Evolutionary conservation across 441 rosid species (phyloP).

Genomic region (Pelargonium cotyledonis): DNA sequence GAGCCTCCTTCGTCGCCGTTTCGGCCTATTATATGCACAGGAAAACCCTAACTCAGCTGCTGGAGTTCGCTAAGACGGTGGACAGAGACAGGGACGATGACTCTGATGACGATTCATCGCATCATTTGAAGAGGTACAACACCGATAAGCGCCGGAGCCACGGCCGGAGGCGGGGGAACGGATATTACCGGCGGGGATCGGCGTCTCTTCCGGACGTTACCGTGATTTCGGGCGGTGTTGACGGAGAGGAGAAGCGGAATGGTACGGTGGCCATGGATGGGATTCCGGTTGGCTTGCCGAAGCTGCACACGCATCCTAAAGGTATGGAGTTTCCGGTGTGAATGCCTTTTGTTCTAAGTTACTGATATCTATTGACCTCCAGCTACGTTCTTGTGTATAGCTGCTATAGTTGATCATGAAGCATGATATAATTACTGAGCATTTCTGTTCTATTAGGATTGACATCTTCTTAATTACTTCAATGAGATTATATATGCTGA

Average conservation of each 20-base stretch:
- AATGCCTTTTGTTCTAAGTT: neutral
- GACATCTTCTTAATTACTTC: too few species aligned
- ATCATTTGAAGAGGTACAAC: too few species aligned
- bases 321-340: too few species aligned
- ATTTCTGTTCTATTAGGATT: too few species aligned
- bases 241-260: slow-evolving; percentile 53
- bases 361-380: slow-evolving; percentile 16
- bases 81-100: slow-evolving; percentile 51
- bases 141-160: slow-evolving; percentile 45
- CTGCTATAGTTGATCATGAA: too few species aligned
- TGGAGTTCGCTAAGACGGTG: slow-evolving; percentile 76
- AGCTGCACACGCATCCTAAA: slow-evolving; percentile 72
- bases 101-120: slow-evolving; percentile 47
- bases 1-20: slow-evolving; percentile 89
- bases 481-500: too few species aligned
- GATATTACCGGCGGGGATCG: slow-evolving; percentile 52
- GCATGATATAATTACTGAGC: too few species aligned
- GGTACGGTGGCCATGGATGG: slow-evolving; percentile 55
- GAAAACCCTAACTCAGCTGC: slow-evolving; percentile 79
- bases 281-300: slow-evolving; percentile 74
- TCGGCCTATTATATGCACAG: slow-evolving; percentile 91
- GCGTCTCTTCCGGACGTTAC: slow-evolving; percentile 72
- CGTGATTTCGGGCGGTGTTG: slow-evolving; percentile 40
- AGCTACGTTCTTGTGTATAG: too few species aligned
- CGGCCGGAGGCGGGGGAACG: slow-evolving; percentile 35